These are phyloP conservation scores for Melaleuca quinquenervia DNA, from an alignment of 345 rosid genomes.

Conservation along the genomic window DNA sequence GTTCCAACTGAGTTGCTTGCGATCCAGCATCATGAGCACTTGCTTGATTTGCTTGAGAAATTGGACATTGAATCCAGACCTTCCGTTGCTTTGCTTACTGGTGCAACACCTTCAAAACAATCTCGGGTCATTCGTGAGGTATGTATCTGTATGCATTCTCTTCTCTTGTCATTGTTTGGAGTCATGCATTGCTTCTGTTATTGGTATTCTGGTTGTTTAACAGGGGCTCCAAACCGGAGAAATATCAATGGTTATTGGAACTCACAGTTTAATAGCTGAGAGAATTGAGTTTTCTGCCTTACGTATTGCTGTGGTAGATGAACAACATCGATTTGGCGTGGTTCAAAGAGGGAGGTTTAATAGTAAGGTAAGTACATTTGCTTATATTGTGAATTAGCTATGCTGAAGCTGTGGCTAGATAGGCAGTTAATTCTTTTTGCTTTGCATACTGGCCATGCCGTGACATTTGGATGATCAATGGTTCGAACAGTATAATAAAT, in stretches of 20 bases:
- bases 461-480: neutral
- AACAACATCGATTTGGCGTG: slow-evolving; percentile 98
- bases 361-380: slow-evolving; percentile 59
- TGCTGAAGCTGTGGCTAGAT: neutral
- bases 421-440: neutral
- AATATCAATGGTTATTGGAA: slow-evolving; percentile 82
- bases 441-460: neutral
- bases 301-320: slow-evolving; percentile 96
- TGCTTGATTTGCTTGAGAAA: slow-evolving; percentile 54
- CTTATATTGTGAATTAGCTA: neutral
- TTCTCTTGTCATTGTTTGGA: neutral
- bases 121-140: slow-evolving; percentile 83
- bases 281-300: slow-evolving; percentile 67
- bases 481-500: neutral
- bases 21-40: slow-evolving; percentile 75
- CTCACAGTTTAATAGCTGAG: slow-evolving; percentile 89
- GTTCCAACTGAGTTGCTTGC: slow-evolving; percentile 99
- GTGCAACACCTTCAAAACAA: slow-evolving; percentile 76
- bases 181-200: slow-evolving; percentile 8
- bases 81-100: slow-evolving; percentile 78
- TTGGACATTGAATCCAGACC: slow-evolving; percentile 60
- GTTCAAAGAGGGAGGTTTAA: slow-evolving; percentile 95
- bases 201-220: slow-evolving; percentile 2
- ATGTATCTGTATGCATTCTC: slow-evolving; percentile 16
- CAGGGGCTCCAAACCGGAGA: slow-evolving; percentile 85